Percentiles rank a stretch among this genome's conserved stretches.
These are phyloP conservation scores for Filobasidium uniguttulatum DNA, from an alignment of 1,284 basidiomycete species.

Conservation along the genomic window DNA sequence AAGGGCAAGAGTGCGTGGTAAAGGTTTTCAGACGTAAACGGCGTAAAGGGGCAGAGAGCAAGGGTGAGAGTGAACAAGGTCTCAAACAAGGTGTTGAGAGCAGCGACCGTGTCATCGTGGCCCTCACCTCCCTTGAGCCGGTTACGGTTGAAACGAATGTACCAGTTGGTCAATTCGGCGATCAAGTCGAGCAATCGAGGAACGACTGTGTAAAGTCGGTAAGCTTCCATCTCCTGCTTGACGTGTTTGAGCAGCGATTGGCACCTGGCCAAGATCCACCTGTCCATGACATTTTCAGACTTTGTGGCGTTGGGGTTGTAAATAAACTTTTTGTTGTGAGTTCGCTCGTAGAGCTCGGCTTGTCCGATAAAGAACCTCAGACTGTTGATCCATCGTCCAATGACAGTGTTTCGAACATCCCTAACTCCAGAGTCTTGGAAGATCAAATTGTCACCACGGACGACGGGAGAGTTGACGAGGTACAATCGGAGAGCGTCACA, in stretches of 20 bases:
- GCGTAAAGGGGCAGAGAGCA: conserved; percentile 81
- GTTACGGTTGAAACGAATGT: conserved; percentile 96
- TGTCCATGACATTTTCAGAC: conserved; percentile 91
- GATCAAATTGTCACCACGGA: conserved; percentile 90
- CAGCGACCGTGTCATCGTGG: conserved; percentile 70
- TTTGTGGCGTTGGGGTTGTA: conserved; percentile 78
- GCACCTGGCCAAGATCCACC: conserved; percentile 94
- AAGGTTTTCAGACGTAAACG: conserved; percentile 92
- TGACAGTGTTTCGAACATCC: conserved; percentile 85
- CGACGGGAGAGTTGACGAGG: conserved; percentile 97
- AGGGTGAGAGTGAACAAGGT: conserved; percentile 84
- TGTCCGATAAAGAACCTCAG: conserved; percentile 99
- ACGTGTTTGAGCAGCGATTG: conserved; percentile 91
- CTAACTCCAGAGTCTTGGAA: conserved; percentile 98
- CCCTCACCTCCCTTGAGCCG: conserved; percentile 93
- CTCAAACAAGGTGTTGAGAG: conserved; percentile 93
- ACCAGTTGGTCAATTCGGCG: conserved; percentile 98
- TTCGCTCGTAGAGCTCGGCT: conserved; percentile 74
- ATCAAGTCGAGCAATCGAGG: conserved; percentile 84
- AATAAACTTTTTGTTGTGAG: conserved; percentile 60
- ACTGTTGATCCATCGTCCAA: conserved; percentile 97
- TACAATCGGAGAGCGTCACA: conserved; percentile 96
- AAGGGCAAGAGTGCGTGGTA: conserved; percentile 81
- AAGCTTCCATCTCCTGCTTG: conserved; percentile 86
- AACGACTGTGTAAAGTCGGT: conserved; percentile 95